Conservation (phyloP, 169 alveolate species). For the Plasmodium gonderi region DNA sequence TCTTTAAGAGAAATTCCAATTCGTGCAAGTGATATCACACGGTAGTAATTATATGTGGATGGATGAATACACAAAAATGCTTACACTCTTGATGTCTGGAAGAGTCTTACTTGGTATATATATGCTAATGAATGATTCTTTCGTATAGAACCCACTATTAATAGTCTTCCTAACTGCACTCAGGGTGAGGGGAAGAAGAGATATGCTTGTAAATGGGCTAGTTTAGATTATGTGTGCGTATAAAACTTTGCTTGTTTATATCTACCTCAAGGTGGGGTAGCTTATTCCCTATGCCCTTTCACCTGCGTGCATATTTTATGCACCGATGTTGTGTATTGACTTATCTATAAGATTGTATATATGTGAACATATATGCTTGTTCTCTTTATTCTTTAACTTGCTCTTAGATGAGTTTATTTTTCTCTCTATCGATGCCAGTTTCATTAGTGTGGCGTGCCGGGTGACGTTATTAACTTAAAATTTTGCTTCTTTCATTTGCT, state of each 20-base stretch:
- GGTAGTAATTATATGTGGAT: background rate
- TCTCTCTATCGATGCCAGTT: background rate
- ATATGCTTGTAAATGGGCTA: background rate
- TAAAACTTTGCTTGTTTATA: background rate
- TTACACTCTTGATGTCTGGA: background rate
- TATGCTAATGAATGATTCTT: background rate
- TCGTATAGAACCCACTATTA: background rate
- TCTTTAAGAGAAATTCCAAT: too few relatives aligned
- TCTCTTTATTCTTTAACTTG: background rate
- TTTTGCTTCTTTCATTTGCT: background rate
- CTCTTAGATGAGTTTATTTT: background rate
- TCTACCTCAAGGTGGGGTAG: background rate
- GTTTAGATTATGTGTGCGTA: background rate
- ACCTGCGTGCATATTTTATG: background rate
- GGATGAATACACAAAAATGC: background rate
- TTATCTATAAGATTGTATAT: background rate
- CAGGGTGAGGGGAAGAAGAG: background rate
- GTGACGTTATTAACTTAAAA: background rate
- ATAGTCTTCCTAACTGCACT: background rate
- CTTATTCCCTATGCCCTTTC: background rate
- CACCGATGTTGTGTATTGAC: too few relatives aligned
- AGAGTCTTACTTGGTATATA: background rate
- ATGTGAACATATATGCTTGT: background rate
- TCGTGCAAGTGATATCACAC: too few relatives aligned
- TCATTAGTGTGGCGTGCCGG: background rate